Base-by-base conservation (phyloP, 352 stramenopile species). In the Globisporangium paroecandrum region DNA sequence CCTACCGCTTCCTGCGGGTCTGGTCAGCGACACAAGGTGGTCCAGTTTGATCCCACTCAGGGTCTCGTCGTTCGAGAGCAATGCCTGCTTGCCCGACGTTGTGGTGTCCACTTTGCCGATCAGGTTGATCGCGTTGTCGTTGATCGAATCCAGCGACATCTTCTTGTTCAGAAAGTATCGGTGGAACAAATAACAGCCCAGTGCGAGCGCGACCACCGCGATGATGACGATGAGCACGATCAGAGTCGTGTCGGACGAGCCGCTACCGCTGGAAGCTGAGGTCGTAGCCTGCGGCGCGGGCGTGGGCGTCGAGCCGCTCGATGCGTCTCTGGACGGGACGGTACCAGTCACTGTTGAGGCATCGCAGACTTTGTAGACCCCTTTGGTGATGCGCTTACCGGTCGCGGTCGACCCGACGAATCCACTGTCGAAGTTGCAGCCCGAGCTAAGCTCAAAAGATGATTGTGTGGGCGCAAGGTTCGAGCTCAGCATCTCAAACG, bases 31-130 rank as follows among this genome's bases (percentile, higher is more conserved):
- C 24, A 93, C 75, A 38, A 75, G 78, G 43, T 81, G 78, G 60
- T 83, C 77, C 9, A 93, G 57, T 0, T 78, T 73, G 47, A 91
- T 78, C 3, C 77, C 73, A 9, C 77, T 75, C 53, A 91, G 58
- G 15, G 82, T 79, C 54, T 90, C 82, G 65, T 91, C 83, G n/a
- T 75, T 89, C 3, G 85, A 90, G 32, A 90, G 82, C 43, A 93
- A 85, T 4, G 77, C 88, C 5, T 73, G 67, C 57, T 87, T 90
- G 20, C 76, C 72, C 0, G 62, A 76, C 22, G 72, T 53, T 15
- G 72, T 64, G 18, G 64, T 72, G 12, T 88, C 78, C 7, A 60
- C 68, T 56, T 88, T 86, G 53, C 66, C 70, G 68, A 88, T 88
- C 13, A 88, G 65, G 27, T 81, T 88, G 49, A 73, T 66, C 6